Base-by-base conservation (phyloP, 495 filamentous ascomycete genomes). In the Penicillium goetzii region DNA sequence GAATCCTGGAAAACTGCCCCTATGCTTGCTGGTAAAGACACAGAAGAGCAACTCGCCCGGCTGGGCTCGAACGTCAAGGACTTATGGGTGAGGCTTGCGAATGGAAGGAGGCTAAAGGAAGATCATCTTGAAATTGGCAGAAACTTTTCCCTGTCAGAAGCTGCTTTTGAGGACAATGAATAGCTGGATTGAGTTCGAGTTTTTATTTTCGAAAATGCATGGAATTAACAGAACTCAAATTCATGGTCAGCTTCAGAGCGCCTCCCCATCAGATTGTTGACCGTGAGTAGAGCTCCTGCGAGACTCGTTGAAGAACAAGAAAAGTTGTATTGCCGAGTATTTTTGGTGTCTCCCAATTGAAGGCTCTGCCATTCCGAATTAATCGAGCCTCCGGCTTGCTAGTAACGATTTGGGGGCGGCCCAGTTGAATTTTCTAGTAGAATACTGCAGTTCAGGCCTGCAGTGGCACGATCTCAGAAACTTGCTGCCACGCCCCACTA, bases 381-480 rank as follows among this genome's bases (percentile, higher is more conserved):
- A 6, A 11, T 40, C 36, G 6, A 4, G 14, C 4, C 11, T 14
- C 3, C 1, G 10, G 36, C 36, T 3, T 38, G 36, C 36, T 15
- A 4, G 1, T 3, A 1, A 40, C 2, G 36, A 5, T 17, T 17
- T 14, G 36, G 36, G 17, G 14, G 15, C 3, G 36, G 36, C 15
- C 1, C 14, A 17, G 17, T 17, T 40, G 14, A 1, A 15, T 12
- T 40, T 40, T 40, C 14, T 3, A 17, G 15, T 40, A 17, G 17
- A 1, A n/a, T 3, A 6, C n/a, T 36, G 15, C 12, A 8, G 2
- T 10, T 61, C 36, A 64, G n/a, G 56, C 21, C n/a, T 63, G 57
- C 12, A 74, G 40, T 9, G 71, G 68, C 36, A 70, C 21, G 43
- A 43, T 65, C 32, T 67, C 60, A 58, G 65, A 61, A 12, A 66